Evolutionary conservation across 306 rosid genomes (phyloP).

Genomic region (Glycine soja): DNA sequence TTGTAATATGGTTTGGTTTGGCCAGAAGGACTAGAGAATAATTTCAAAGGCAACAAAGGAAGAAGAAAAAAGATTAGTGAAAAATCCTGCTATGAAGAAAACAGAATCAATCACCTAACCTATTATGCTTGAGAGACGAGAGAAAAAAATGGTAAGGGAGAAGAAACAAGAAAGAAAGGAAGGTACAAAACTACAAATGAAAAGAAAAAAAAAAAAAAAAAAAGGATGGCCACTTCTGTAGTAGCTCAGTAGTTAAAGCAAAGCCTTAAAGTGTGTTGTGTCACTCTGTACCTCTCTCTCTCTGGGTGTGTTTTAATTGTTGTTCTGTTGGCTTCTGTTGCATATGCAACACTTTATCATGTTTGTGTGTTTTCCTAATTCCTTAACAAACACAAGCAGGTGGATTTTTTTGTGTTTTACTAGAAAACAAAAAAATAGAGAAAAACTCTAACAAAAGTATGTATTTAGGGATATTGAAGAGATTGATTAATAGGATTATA

Average conservation of each 20-base stretch:
- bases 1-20: slow-evolving; percentile 19
- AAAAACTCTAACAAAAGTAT: slow-evolving; percentile 27
- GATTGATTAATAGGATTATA: background rate
- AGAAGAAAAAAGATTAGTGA: slow-evolving; percentile 12
- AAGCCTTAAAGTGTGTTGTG: slow-evolving; percentile 46
- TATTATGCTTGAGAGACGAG: slow-evolving; percentile 35
- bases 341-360: slow-evolving; percentile 40
- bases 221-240: slow-evolving; percentile 60
- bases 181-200: slow-evolving; percentile 51
- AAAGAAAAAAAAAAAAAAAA: background rate
- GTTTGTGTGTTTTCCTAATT: slow-evolving; percentile 41
- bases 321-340: slow-evolving; percentile 54
- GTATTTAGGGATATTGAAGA: background rate
- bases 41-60: background rate
- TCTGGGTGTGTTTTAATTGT: slow-evolving; percentile 50
- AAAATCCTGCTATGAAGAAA: slow-evolving; percentile 16
- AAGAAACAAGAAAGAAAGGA: background rate
- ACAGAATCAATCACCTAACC: slow-evolving; percentile 43
- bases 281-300: slow-evolving; percentile 50
- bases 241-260: slow-evolving; percentile 60
- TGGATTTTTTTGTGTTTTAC: background rate
- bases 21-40: slow-evolving; percentile 8
- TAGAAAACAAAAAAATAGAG: background rate
- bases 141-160: slow-evolving; percentile 37
- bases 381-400: slow-evolving; percentile 42